Base-by-base conservation (phyloP, 2,329 filamentous ascomycete species). In the Ophiostoma ips region DNA sequence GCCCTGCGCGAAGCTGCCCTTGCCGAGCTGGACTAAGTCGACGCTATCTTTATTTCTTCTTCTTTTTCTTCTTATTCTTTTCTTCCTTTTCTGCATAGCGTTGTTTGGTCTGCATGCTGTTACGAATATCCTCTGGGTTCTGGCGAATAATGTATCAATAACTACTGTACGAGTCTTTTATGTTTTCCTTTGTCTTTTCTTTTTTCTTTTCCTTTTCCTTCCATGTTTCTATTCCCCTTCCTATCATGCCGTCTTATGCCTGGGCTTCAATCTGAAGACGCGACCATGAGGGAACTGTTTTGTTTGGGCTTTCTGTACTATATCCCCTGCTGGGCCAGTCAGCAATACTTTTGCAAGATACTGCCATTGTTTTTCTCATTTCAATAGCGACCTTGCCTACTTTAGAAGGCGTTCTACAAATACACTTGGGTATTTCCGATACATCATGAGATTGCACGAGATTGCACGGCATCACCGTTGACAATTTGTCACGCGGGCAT, bases 1-100 rank as follows among this genome's bases (percentile, higher is more conserved):
- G 66, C 67, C 18, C 63, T 79, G 9, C 64, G 73, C 13, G 71
- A 73, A 56, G 67, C 63, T 47, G 75, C 69, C 36, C 61, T 79
- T 50, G 68, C 70, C 2, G 76, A 79, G 57, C 62, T 79, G 38
- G 54, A 59, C 13, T 65, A 53, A 60, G 40, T 16, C 16, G 8
- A n/a, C 15, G 18, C 9, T 12, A 12, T 35, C 13, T 33, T 16
- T 15, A 8, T 43, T 40, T 34, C 15, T 28, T 19, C 9, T 16
- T 12, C 8, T n/a, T n/a, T 24, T 30, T 44, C 31, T 33, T n/a
- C 46, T 46, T 44, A 46, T 28, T 13, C 15, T 36, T 49, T 28
- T 12, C 6, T 13, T 31, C 19, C 11, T 35, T n/a, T 52, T 37
- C 40, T 36, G 35, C 19, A 18, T 44, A 28, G 24, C 24, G 24